Evolutionary conservation across 2,329 filamentous ascomycete species (phyloP), one percentile per base, ranked within the genome.

Genomic region (Periconia sp.): DNA sequence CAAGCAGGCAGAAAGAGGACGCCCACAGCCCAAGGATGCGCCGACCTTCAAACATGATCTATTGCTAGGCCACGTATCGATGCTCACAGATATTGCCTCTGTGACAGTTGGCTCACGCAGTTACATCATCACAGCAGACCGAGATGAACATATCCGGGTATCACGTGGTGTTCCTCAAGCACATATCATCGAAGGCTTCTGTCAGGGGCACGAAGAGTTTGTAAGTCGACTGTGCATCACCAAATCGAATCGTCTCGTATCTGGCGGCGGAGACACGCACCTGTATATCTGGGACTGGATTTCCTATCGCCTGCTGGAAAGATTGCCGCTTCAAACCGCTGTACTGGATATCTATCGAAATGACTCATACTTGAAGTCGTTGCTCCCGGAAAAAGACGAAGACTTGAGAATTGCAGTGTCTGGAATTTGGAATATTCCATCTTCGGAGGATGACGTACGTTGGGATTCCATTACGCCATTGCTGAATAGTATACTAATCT

Each of bases 11-110:
- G 76, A 61, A 49, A 72, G 61, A 57, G 72, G 61, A 53, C 74
- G 64, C 60, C 54, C 69, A n/a, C 78, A 81, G 56, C 76, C 77
- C 35, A 79, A 80, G 50, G 77, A 78, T 15, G 73, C 78, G 2
- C 70, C 78, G 23, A 72, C 74, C 45, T 96, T 96, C 69, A 87
- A 91, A 63, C 85, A 91, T 62, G 84, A 87, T 37, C 79, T 96
- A 1, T 79, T 97, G 8, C 84, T 99, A 0, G 94, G 94, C 13
- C 94, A 99, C 74, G 94, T 99, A 14, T 97, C 93, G 1, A 90
- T 97, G 85, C 84, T 99, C 47, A 97, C 92, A 1, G 87, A 91
- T 65, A 72, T 97, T 48, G 74, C 79, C 2, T 79, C 85, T 41
- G 77, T 75, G n/a, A 68, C 79, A 66, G 69, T 79, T 60, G 57